phyloP scores from a whole-genome alignment of 306 rosid genomes.

The Rosa multiflora region DNA sequence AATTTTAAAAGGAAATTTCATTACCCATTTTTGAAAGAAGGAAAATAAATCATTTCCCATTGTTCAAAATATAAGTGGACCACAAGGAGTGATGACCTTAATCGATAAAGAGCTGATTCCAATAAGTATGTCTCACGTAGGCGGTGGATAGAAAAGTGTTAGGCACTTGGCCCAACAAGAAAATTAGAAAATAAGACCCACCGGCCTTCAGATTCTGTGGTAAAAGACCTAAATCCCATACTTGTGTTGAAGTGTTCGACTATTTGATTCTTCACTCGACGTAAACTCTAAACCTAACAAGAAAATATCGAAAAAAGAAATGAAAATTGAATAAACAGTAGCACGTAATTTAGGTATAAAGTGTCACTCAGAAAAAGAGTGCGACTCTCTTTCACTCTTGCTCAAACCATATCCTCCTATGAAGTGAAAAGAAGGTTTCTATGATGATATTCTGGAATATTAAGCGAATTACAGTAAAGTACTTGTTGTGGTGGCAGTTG shows the following conservation, averaged over 20 bases:
- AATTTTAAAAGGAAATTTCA: not conserved
- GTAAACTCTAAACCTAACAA: not conserved
- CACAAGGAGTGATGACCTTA: not conserved
- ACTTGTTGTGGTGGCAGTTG: not conserved
- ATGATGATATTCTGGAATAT: not conserved
- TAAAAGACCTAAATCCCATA: not conserved
- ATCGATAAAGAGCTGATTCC: constrained; percentile 5
- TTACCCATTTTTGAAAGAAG: not conserved
- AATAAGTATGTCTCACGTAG: constrained; percentile 4
- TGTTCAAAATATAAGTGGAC: not conserved
- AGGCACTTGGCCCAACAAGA: not conserved
- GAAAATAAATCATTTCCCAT: not conserved
- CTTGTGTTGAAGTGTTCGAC: not conserved
- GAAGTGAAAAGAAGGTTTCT: not conserved
- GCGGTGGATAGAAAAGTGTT: not conserved
- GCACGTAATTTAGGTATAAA: not conserved
- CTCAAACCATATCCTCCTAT: not conserved
- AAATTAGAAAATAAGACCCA: not conserved
- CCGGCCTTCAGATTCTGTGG: not conserved
- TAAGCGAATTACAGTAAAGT: not conserved
- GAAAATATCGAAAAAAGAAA: not conserved
- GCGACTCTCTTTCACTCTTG: not conserved
- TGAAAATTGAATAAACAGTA: not conserved
- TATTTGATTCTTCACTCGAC: not conserved
- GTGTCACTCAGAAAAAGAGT: not conserved